These are phyloP conservation scores for Camellia sinensis DNA, from an alignment of 148 eudicot species.

Conservation along the genomic window DNA sequence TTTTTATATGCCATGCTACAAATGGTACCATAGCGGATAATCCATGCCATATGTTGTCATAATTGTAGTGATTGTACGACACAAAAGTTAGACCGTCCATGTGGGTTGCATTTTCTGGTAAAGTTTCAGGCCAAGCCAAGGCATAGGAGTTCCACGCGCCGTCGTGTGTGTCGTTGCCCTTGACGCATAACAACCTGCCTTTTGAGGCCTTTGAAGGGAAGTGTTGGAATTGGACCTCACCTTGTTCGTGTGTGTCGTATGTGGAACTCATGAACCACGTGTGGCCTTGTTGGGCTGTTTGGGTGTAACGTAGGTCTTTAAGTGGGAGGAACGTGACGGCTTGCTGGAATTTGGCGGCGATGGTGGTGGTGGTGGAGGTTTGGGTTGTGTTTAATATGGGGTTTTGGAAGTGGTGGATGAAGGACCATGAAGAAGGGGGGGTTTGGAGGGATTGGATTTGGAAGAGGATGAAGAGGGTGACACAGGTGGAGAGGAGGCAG, in stretches of 20 bases:
- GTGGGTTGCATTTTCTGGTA: constrained; percentile 60
- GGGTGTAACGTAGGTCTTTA: constrained; percentile 58
- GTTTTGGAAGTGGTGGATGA: constrained; percentile 1
- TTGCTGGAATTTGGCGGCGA: constrained; percentile 36
- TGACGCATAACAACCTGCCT: constrained; percentile 57
- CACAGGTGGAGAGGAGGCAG: constrained; percentile 23
- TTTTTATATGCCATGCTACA: constrained; percentile 65
- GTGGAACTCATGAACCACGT: constrained; percentile 93
- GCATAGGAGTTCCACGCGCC: constrained; percentile 76
- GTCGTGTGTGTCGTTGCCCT: constrained; percentile 59
- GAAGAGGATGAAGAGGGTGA: constrained; percentile 40
- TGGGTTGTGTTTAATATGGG: not conserved
- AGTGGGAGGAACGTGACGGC: constrained; percentile 70
- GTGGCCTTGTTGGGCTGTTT: constrained; percentile 52
- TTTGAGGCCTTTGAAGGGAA: constrained; percentile 62
- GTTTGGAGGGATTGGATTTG: constrained; percentile 38
- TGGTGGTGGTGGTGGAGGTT: constrained; percentile 4
- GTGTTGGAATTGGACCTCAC: constrained; percentile 61
- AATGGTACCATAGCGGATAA: constrained; percentile 57
- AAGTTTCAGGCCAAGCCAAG: constrained; percentile 56
- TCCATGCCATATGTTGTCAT: constrained; percentile 75
- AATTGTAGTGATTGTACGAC: constrained; percentile 65
- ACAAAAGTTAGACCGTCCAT: constrained; percentile 58
- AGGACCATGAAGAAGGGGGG: not conserved
- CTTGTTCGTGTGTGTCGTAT: constrained; percentile 57